Base-by-base conservation (phyloP, 2,329 filamentous ascomycete species). In the Metarhizium anisopliae region DNA sequence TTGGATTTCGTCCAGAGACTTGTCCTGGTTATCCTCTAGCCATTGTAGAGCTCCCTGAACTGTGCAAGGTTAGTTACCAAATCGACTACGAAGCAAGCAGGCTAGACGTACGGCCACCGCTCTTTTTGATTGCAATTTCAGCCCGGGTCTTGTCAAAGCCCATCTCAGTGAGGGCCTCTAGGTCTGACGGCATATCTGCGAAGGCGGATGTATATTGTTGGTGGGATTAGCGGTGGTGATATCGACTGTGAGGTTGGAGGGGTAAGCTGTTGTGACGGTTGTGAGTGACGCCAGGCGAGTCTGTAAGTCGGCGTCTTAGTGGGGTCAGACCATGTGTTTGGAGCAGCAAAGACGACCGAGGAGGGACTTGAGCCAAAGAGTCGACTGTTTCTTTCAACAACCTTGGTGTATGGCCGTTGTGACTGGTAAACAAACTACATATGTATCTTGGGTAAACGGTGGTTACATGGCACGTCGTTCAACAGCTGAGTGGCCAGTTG, bases 11-110 rank as follows among this genome's bases (percentile, higher is more conserved):
- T 96, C 91, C 47, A 96, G 69, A 1, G 89, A 79, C 64, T 89
- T 95, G 70, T 96, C 90, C 68, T 95, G 86, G 68, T 95, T 95
- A 64, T 88, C 83, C 68, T 95, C 92, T 1, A 99, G 82, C 94
- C 94, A 99, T 74, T 96, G 89, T 56, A 99, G 81, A 53, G 94
- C 94, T 62, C 86, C 87, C 68, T 94, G 87, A 50, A 96, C 89
- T 93, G 59, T 55, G 55, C 35, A n/a, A 43, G 36, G 36, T 51
- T 52, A 61, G 52, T 53, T 47, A 56, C 5, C 38, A 16, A 16
- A 40, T 40, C 8, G 50, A 55, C 32, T 47, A 47, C 30, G 13
- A 53, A 25, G 25, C 25, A 47, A 32, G 45, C 2, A 32, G 52
- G 8, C 8, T 16, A 11, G 30, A 76, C 87, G 73, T 76, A 90